Evolutionary conservation across 768 basidiomycete species (phyloP), one percentile per base, ranked within the genome.

Genomic region (Cubamyces sp.): DNA sequence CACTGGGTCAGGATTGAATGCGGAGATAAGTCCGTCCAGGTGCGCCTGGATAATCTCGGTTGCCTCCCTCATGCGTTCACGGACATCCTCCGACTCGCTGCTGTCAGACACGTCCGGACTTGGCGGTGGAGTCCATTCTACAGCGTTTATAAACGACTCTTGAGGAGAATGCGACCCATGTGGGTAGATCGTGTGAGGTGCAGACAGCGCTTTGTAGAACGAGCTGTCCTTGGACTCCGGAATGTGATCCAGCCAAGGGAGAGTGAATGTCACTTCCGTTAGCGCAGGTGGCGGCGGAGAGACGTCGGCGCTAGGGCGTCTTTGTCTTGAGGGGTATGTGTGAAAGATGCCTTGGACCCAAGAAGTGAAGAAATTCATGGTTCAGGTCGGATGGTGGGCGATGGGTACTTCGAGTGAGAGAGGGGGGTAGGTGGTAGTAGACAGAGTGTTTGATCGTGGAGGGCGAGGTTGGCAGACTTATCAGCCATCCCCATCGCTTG

Each of bases 141-240:
- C 9, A 7, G 34, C 34, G 5, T 34, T 9, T 5, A 11, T 34
- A 9, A 34, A 11, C 34, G 11, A 11, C 1, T 34, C 34, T 34
- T 21, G 51, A 37, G 54, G 54, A 15, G 26, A 25, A 19, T 26
- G 45, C 28, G 28, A 15, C 28, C n/a, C n/a, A 21, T 12, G 26
- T 14, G 26, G 9, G 19, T 34, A 16, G 14, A 21, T 3, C 11
- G 34, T 34, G 45, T 56, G 46, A 30, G 28, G 28, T 14, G 54
- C 54, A 28, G 45, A 34, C 54, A 56, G 21, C 8, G 54, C 54
- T 15, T 19, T 34, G 30, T 37, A 23, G 18, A 56, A 56, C 43
- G 19, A 37, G 30, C n/a, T 52, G 19, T 5, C 15, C 34, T 11
- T 34, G 6, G 34, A 34, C 34, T 34, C 34, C 9, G 34, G 34